Evolutionary conservation across 257 asterid genomes (phyloP).

Genomic region (Nicotiana obtusifolia): DNA sequence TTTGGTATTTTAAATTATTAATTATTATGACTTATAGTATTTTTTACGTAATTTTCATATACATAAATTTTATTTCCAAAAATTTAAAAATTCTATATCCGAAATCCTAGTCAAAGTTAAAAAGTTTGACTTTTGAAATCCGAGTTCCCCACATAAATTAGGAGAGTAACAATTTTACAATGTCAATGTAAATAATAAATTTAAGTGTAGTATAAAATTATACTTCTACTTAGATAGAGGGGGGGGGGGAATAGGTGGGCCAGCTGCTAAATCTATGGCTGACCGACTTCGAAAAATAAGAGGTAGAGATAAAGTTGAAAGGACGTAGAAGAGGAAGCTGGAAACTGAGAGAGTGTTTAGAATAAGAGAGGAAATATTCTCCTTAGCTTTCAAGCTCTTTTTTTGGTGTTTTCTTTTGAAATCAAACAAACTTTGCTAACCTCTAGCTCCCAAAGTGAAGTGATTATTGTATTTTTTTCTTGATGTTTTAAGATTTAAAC

Average conservation of each 20-base stretch:
- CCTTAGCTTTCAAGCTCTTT: slow-evolving; percentile 38
- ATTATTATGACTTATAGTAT: too few relatives aligned
- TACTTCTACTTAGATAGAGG: slow-evolving; percentile 4
- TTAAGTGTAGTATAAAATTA: not conserved
- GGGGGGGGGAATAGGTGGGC: not conserved
- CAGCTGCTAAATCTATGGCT: slow-evolving; percentile 35
- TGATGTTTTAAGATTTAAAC: slow-evolving; percentile 20
- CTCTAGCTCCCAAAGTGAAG: not conserved
- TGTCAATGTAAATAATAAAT: not conserved
- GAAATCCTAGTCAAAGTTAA: too few relatives aligned
- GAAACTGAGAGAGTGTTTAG: slow-evolving; percentile 4
- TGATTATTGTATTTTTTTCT: slow-evolving; percentile 16
- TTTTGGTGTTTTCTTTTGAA: slow-evolving; percentile 48
- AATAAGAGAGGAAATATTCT: slow-evolving; percentile 50
- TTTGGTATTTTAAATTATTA: too few relatives aligned
- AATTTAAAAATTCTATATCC: too few relatives aligned
- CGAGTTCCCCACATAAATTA: too few relatives aligned
- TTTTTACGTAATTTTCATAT: too few relatives aligned
- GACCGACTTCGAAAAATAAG: slow-evolving; percentile 58
- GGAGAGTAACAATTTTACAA: not conserved
- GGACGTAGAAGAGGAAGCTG: slow-evolving; percentile 19
- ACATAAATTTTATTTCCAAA: too few relatives aligned
- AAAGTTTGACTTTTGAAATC: too few relatives aligned
- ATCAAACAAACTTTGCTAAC: slow-evolving; percentile 34
- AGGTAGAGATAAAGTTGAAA: slow-evolving; percentile 44